A percentile compares a stretch with the other conserved stretches of the same genome.
Evolutionary conservation across 2,329 filamentous ascomycete genomes (phyloP).

Genomic region (Fusarium haematococcum): DNA sequence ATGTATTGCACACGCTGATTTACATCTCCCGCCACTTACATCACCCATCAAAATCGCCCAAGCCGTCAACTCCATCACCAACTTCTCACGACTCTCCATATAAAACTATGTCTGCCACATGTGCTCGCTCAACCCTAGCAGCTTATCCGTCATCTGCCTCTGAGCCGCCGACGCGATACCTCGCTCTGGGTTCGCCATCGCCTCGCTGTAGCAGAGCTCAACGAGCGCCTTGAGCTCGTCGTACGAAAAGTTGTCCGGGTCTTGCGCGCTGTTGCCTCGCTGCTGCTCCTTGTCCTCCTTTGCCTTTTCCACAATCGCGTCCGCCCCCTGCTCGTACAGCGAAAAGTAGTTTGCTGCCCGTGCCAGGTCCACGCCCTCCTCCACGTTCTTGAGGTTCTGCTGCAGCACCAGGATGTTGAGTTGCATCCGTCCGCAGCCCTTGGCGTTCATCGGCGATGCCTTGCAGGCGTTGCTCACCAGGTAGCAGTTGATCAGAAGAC

Average conservation of each 20-base stretch:
- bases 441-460: slow-evolving; percentile 84
- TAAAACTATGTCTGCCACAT: slow-evolving; percentile 69
- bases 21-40: slow-evolving; percentile 9
- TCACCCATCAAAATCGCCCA: slow-evolving; percentile 13
- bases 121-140: slow-evolving; percentile 77
- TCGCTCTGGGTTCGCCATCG: slow-evolving; percentile 73
- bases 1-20: slow-evolving; percentile 9
- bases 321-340: slow-evolving; percentile 74
- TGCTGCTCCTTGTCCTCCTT: slow-evolving; percentile 58
- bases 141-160: slow-evolving; percentile 76
- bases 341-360: slow-evolving; percentile 76
- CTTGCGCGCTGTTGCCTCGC: slow-evolving; percentile 47
- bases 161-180: slow-evolving; percentile 75
- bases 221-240: slow-evolving; percentile 75
- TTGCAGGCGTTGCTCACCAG: slow-evolving; percentile 78
- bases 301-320: slow-evolving; percentile 73
- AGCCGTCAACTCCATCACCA: slow-evolving; percentile 26
- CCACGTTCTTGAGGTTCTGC: slow-evolving; percentile 96
- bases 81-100: slow-evolving; percentile 2
- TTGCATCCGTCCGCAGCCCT: slow-evolving; percentile 88
- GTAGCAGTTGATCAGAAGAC: slow-evolving; percentile 81
- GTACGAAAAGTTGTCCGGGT: slow-evolving; percentile 66
- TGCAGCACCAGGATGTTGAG: slow-evolving; percentile 95
- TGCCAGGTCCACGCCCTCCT: slow-evolving; percentile 73
- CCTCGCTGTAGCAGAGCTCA: slow-evolving; percentile 77